Evolutionary conservation across 371 early-diverging fungal species (phyloP), one percentile per base, ranked within the genome.

Genomic region (Syncephalastrum monosporum): DNA sequence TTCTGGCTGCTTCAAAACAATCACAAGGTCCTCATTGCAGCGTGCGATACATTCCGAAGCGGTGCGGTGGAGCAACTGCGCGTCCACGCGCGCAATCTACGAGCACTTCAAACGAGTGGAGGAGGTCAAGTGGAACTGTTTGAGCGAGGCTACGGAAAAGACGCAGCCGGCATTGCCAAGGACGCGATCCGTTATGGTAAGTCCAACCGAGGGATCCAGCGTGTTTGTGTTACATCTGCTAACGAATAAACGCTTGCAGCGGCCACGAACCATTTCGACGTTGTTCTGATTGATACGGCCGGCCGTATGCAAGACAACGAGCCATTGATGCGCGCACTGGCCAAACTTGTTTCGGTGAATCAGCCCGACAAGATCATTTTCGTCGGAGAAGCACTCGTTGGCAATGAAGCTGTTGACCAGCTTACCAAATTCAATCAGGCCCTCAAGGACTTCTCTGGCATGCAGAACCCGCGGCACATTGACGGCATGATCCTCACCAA

Each of bases 261-360:
- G 15, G 70, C 80, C 2, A 53, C 65, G 42, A 79, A 96, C 47
- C 76, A 81, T 1, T 98, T 92, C 69, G 99, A 99, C 75, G 98
- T 99, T 6, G 97, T 99, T 8, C 78, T 99, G 45, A 93, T 99
- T 42, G 99, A 99, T 73, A 99, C 99, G 3, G 99, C 99, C 12
- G 99, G 99, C 6, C 87, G 99, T 55, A 99, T 99, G 99, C 99
- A 99, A 68, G 97, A 97, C 65, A 99, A 99, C 60, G 95, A 93
- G 68, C 94, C 97, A 8, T 73, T 99, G 65, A 99, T 99, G 99
- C 82, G 93, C 14, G 92, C 97, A 4, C 76, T 99, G 51, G 90
- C 97, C 21, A 97, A 97, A 81, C 79, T 99, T 27, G 97, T 98
- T 6, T 81, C 91, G 16, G 86, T 91, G 16, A 99, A 99, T 71